These are phyloP conservation scores for Cyberlindnera samutprakarnensis DNA, from an alignment of 805 yeast species.

Conservation along the genomic window DNA sequence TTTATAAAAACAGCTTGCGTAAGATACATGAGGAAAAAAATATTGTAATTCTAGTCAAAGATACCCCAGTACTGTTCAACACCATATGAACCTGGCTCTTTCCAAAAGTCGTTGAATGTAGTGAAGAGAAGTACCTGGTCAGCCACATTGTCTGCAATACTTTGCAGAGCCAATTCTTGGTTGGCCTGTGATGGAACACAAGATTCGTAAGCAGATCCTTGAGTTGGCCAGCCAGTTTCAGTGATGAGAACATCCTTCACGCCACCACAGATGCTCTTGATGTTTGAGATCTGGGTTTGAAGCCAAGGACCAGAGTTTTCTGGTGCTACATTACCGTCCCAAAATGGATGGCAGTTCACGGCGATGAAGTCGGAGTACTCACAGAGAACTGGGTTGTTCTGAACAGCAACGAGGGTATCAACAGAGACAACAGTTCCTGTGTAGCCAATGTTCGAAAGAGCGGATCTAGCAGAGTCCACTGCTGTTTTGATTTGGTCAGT, in stretches of 20 bases:
- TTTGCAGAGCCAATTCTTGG: slow-evolving; percentile 44
- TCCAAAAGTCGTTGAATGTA: slow-evolving; percentile 59
- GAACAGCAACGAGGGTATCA: slow-evolving; percentile 57
- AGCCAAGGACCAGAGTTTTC: slow-evolving; percentile 48
- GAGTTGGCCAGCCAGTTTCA: slow-evolving; percentile 69
- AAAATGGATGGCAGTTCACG: slow-evolving; percentile 61
- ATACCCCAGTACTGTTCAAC: slow-evolving; percentile 52
- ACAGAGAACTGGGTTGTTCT: slow-evolving; percentile 45
- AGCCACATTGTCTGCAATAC: slow-evolving; percentile 38
- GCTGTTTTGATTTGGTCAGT: slow-evolving; percentile 41
- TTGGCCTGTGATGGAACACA: slow-evolving; percentile 49
- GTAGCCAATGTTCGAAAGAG: slow-evolving; percentile 39
- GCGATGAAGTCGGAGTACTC: slow-evolving; percentile 54
- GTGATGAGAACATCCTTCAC: slow-evolving; percentile 40
- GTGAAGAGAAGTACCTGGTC: slow-evolving; percentile 50
- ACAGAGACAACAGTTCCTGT: slow-evolving; percentile 54
- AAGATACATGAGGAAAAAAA: too few relatives aligned
- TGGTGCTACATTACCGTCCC: slow-evolving; percentile 48
- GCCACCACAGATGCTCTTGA: slow-evolving; percentile 42
- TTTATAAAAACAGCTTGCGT: not conserved
- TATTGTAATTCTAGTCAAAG: too few relatives aligned
- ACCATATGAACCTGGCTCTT: slow-evolving; percentile 43
- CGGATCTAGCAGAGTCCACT: slow-evolving; percentile 37
- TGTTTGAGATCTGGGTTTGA: slow-evolving; percentile 35
- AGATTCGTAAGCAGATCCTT: slow-evolving; percentile 44